These are phyloP conservation scores for Bocquillonia castaneifolia DNA, from an alignment of 441 rosid species.

Conservation along the genomic window DNA sequence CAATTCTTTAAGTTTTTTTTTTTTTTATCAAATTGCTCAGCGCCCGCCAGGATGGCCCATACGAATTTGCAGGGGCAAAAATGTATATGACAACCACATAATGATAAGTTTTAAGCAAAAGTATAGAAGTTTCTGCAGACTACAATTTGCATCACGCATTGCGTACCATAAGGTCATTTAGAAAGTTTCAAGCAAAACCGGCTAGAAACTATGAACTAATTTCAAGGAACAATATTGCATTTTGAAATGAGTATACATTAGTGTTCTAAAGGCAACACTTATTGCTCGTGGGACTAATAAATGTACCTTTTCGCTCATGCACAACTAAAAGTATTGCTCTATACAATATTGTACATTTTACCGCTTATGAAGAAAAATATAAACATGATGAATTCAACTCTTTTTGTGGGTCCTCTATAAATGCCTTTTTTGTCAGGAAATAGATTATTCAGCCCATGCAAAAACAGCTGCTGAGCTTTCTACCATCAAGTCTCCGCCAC, in stretches of 20 bases:
- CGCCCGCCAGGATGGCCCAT: too few relatives aligned
- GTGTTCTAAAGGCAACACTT: not conserved
- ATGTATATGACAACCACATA: too few relatives aligned
- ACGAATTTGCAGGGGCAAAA: too few relatives aligned
- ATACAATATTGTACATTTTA: constrained; percentile 19
- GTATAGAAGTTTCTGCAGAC: not conserved
- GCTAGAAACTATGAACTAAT: not conserved
- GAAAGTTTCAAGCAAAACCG: not conserved
- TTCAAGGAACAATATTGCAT: not conserved
- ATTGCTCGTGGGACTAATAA: constrained; percentile 11
- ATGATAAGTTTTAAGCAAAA: too few relatives aligned
- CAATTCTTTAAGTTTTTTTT: too few relatives aligned
- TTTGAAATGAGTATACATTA: not conserved
- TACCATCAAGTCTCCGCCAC: constrained; percentile 11
- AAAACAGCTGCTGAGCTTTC: constrained; percentile 12
- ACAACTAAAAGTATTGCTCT: constrained; percentile 10
- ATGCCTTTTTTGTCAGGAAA: not conserved
- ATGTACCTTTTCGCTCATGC: too few relatives aligned
- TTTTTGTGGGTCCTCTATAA: not conserved
- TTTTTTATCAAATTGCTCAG: too few relatives aligned
- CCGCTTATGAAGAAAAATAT: constrained; percentile 5
- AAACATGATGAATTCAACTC: constrained; percentile 9
- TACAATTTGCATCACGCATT: too few relatives aligned
- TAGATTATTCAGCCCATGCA: constrained; percentile 14
- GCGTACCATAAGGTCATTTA: too few relatives aligned